These are phyloP conservation scores for Mycena capillaripes DNA, from an alignment of 768 basidiomycete species.

Conservation along the genomic window DNA sequence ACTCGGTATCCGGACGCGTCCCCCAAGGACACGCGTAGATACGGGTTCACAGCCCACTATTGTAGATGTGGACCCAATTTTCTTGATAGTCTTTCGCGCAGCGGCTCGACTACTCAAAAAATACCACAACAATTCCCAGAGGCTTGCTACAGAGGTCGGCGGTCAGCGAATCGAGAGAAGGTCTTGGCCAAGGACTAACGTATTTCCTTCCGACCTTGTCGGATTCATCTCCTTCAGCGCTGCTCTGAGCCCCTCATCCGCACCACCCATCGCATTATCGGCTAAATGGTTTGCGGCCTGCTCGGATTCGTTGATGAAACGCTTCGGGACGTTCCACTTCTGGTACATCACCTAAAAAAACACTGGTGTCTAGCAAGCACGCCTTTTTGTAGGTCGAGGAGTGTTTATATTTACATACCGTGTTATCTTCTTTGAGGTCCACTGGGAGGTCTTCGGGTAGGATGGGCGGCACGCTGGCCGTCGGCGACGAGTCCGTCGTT, in stretches of 20 bases:
- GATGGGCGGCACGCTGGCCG: too few relatives aligned
- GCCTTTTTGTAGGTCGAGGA: too few relatives aligned
- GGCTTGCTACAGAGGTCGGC: slow-evolving; percentile 16
- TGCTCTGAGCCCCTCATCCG: slow-evolving; percentile 48
- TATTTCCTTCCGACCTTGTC: slow-evolving; percentile 45
- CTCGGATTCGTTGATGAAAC: slow-evolving; percentile 44
- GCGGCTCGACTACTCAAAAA: too few relatives aligned
- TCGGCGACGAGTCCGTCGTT: too few relatives aligned
- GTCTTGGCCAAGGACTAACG: slow-evolving; percentile 36
- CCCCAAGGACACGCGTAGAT: too few relatives aligned
- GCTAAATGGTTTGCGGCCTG: slow-evolving; percentile 55
- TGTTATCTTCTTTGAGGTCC: slow-evolving; percentile 36
- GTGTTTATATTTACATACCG: too few relatives aligned
- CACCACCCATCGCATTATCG: slow-evolving; percentile 58
- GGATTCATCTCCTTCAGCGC: slow-evolving; percentile 46
- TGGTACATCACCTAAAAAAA: too few relatives aligned
- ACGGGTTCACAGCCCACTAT: too few relatives aligned
- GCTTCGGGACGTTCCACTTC: slow-evolving; percentile 47
- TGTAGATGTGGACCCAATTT: too few relatives aligned
- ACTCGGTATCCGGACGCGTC: too few relatives aligned
- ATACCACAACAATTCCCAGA: slow-evolving; percentile 19
- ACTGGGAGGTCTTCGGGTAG: slow-evolving; percentile 30
- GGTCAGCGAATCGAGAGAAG: not conserved
- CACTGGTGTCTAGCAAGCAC: too few relatives aligned
- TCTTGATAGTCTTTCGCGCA: too few relatives aligned